Base-by-base conservation (phyloP, 1,284 basidiomycete genomes). In the Boletus calvinii region DNA sequence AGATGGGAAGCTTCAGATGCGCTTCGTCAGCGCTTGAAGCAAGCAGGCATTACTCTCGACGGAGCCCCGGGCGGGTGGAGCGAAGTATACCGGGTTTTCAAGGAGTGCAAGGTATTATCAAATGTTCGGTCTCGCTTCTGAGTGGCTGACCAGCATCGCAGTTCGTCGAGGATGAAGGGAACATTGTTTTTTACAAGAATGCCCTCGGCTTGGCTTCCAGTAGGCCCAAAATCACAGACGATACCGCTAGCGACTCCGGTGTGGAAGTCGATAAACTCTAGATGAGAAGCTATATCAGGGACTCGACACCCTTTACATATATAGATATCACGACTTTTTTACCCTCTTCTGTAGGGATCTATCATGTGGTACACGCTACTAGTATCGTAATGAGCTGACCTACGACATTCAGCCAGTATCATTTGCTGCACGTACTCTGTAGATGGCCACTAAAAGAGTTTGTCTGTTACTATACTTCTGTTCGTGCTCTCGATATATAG, bases 181-280 rank as follows among this genome's bases (percentile, higher is more conserved):
- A 93, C 64, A 82, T 97, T 57, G 69, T 94, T 52, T 97, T 98
- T 78, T 98, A 87, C 84, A 94, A 94, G 79, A 91, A 98, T 64
- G 81, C 86, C 4, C 60, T 76, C 35, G 94, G 94, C 58, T 73
- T 95, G 52, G 90, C 92, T 46, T 72, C 83, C 58, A 77, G 82
- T 63, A 79, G 81, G 58, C 84, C 89, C 17, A 76, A 80, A 57
- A 81, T 83, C 62, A 72, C 76, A 43, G 87, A 88, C 53, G 74
- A 71, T 55, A 74, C 76, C 46, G 83, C 84, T 42, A 91, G 84
- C 65, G 92, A 96, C 74, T 96, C 92, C 41, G 92, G 93, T 67
- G 74, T 95, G 54, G 93, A 95, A 72, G 72, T 94, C 41, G 77
- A 80, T 50, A 65, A 52, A 41, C 46, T 67, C 15, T 72, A 71